Conservation (phyloP, 257 asterid genomes). For the Vinca minor region DNA sequence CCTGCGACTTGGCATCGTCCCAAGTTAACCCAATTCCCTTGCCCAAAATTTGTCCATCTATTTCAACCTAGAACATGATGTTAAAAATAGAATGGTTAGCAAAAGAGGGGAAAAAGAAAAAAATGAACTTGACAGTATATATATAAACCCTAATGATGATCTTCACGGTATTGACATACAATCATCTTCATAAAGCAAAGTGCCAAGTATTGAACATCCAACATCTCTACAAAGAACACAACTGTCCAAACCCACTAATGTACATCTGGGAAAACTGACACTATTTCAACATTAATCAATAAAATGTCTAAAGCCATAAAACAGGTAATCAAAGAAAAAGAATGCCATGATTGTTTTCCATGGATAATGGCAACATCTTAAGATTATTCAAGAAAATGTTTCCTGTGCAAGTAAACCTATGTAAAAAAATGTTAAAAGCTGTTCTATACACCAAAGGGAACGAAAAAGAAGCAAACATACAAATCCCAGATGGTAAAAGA, state of each 20-base stretch:
- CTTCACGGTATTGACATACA: not conserved
- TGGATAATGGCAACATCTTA: not conserved
- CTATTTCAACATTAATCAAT: not conserved
- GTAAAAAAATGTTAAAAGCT: no score
- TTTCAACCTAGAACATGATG: constrained; percentile 54
- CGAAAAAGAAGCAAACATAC: not conserved
- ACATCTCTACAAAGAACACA: not conserved
- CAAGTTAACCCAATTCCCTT: constrained; percentile 77
- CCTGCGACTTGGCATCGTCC: constrained; percentile 94
- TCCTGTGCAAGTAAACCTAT: not conserved
- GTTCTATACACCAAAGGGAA: no score
- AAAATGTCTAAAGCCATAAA: no score
- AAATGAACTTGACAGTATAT: no score
- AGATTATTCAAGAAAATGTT: not conserved
- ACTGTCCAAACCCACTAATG: not conserved
- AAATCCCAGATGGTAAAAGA: not conserved
- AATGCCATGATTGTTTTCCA: not conserved
- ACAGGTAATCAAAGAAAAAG: not conserved
- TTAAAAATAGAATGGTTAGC: constrained; percentile 16
- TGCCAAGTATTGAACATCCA: not conserved
- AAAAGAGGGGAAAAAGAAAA: not conserved
- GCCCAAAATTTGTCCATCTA: constrained; percentile 77
- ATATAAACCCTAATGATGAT: not conserved
- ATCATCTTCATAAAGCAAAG: not conserved
- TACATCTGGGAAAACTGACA: not conserved